These are phyloP conservation scores for Verticillium isaacii DNA, from an alignment of 2,329 filamentous ascomycete species.

Conservation along the genomic window DNA sequence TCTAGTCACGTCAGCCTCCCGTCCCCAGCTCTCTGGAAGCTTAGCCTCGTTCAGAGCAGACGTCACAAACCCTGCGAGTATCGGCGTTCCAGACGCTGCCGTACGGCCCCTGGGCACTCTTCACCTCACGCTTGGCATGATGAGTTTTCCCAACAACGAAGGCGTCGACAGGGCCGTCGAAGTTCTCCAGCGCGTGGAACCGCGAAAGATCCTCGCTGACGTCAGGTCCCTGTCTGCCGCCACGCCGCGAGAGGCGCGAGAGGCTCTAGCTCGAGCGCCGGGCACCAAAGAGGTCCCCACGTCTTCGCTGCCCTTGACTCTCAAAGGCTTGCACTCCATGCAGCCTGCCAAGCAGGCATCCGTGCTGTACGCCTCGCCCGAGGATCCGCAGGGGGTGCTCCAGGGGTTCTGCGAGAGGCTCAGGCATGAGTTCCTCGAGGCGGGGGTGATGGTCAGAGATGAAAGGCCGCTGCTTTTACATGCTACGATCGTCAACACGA, in stretches of 20 bases:
- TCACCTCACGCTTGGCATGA: constrained; percentile 82
- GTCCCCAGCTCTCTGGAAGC: constrained; percentile 59
- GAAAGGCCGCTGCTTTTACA: constrained; percentile 67
- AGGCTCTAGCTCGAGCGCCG: constrained; percentile 4
- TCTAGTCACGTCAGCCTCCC: constrained; percentile 56
- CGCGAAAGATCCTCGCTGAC: constrained; percentile 32
- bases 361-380: constrained; percentile 61
- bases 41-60: constrained; percentile 58
- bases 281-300: background rate
- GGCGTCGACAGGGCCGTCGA: constrained; percentile 35
- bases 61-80: constrained; percentile 38
- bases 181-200: constrained; percentile 31
- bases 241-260: constrained; percentile 12
- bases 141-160: constrained; percentile 59
- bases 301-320: constrained; percentile 34
- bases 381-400: constrained; percentile 47
- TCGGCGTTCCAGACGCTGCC: constrained; percentile 57
- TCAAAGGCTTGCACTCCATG: constrained; percentile 58
- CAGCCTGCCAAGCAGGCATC: constrained; percentile 48
- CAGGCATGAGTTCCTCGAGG: constrained; percentile 46
- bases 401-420: constrained; percentile 54
- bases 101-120: constrained; percentile 74
- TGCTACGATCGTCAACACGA: constrained; percentile 81
- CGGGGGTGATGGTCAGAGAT: constrained; percentile 53
- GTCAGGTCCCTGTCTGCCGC: constrained; percentile 9